A percentile compares a stretch with the other conserved stretches of the same genome.
These are phyloP conservation scores for Trypanosoma boissoni DNA, from an alignment of 208 protist genomes.

Conservation along the genomic window DNA sequence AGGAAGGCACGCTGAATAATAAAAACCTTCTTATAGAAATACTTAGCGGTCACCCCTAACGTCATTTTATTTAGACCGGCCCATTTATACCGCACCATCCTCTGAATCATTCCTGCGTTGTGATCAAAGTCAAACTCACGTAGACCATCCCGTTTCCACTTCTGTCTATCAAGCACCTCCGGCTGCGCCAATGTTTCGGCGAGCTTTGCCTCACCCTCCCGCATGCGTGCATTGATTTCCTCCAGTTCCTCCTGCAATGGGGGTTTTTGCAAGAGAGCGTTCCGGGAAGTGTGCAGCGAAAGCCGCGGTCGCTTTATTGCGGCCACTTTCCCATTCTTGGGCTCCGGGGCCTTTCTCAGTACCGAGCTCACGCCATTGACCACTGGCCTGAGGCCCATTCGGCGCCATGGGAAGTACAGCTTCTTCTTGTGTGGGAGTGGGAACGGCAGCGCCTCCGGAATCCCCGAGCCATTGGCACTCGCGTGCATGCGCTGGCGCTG, in stretches of 20 bases:
- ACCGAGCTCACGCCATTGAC: neutral
- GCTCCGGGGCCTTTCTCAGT: neutral
- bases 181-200: conserved; percentile 34
- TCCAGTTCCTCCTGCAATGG: conserved; percentile 47
- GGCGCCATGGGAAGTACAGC: conserved; percentile 76
- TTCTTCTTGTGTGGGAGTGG: conserved; percentile 32
- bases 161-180: conserved; percentile 43
- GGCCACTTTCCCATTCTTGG: neutral
- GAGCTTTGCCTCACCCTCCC: conserved; percentile 22
- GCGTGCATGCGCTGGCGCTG: conserved; percentile 20
- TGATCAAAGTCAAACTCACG: conserved; percentile 73
- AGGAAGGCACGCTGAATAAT: conserved; percentile 73
- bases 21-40: conserved; percentile 62
- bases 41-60: conserved; percentile 45
- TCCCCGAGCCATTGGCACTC: conserved; percentile 19
- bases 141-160: conserved; percentile 75
- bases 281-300: neutral
- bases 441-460: conserved; percentile 32
- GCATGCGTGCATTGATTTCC: conserved; percentile 54
- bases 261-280: conserved; percentile 22
- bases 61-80: conserved; percentile 39
- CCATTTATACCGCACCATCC: conserved; percentile 44
- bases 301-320: neutral
- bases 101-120: conserved; percentile 82
- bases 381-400: neutral